Conservation (phyloP, 176 grass and related monocot genomes). For the Canna indica region DNA sequence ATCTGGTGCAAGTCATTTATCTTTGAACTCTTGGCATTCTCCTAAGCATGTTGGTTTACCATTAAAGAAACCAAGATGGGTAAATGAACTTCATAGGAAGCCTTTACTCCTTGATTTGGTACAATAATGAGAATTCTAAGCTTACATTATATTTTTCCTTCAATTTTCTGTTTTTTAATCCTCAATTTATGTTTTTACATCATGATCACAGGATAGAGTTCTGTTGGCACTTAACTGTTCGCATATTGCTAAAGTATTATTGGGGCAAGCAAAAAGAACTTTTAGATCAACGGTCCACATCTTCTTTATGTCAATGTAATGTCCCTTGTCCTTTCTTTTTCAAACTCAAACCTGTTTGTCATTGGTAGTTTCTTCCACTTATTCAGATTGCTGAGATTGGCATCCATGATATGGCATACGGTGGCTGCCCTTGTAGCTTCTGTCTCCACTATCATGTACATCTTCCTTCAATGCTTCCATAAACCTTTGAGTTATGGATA, state of each 20-base stretch:
- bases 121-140: conserved; percentile 17
- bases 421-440: conserved; percentile 53
- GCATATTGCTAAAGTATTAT: conserved; percentile 35
- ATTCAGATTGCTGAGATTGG: conserved; percentile 33
- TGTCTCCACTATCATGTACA: conserved; percentile 48
- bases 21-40: conserved; percentile 39
- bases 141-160: conserved; percentile 1
- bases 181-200: conserved; percentile 17
- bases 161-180: background rate
- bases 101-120: conserved; percentile 59
- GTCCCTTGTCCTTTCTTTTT: background rate
- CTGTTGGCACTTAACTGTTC: conserved; percentile 89
- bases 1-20: conserved; percentile 66
- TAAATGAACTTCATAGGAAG: conserved; percentile 54
- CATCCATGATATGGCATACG: conserved; percentile 37
- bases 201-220: conserved; percentile 40
- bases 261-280: conserved; percentile 26
- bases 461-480: conserved; percentile 49
- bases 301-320: conserved; percentile 50
- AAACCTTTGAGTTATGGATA: conserved; percentile 37
- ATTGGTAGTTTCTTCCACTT: conserved; percentile 27
- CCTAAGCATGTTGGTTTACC: conserved; percentile 21
- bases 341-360: conserved; percentile 17
- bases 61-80: conserved; percentile 60
- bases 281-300: conserved; percentile 24